A percentile compares a stretch with the other conserved stretches of the same genome.
Evolutionary conservation across 306 rosid genomes (phyloP).

Genomic region (Neltuma alba): DNA sequence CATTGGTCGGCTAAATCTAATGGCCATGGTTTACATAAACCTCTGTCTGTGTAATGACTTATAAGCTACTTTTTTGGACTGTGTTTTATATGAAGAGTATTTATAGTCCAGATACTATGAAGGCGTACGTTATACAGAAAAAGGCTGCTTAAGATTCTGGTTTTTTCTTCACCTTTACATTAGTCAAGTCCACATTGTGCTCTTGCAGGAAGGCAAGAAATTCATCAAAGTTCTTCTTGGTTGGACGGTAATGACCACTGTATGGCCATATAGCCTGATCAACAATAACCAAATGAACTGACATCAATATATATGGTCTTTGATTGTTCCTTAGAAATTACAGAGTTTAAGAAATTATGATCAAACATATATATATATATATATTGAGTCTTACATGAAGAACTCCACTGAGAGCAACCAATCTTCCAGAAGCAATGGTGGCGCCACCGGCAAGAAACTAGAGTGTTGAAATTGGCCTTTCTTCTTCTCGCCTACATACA

Average conservation of each 20-base stretch:
- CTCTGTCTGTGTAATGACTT: too few species aligned
- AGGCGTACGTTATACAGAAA: not conserved
- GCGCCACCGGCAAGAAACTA: constrained; percentile 83
- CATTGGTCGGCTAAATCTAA: too few species aligned
- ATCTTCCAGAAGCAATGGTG: constrained; percentile 80
- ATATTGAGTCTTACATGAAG: constrained; percentile 54
- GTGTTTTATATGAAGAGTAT: too few species aligned
- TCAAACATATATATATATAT: not conserved
- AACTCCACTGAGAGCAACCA: constrained; percentile 63
- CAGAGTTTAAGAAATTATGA: too few species aligned
- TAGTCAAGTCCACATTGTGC: constrained; percentile 62
- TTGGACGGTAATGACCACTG: constrained; percentile 88
- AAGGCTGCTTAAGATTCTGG: not conserved
- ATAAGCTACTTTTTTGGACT: too few species aligned
- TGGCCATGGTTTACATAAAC: too few species aligned
- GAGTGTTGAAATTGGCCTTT: constrained; percentile 91
- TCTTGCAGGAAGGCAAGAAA: constrained; percentile 71
- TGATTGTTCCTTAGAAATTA: too few species aligned
- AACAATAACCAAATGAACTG: constrained; percentile 18
- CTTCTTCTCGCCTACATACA: constrained; percentile 71
- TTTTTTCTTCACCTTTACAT: constrained; percentile 66
- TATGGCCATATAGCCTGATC: constrained; percentile 84
- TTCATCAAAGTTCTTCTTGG: constrained; percentile 65
- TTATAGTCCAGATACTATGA: too few species aligned
- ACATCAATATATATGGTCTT: not conserved